Percentiles rank a stretch among this genome's conserved stretches.
These are phyloP conservation scores for Pleurotus giganteus DNA, from an alignment of 768 basidiomycete genomes.

Conservation along the genomic window DNA sequence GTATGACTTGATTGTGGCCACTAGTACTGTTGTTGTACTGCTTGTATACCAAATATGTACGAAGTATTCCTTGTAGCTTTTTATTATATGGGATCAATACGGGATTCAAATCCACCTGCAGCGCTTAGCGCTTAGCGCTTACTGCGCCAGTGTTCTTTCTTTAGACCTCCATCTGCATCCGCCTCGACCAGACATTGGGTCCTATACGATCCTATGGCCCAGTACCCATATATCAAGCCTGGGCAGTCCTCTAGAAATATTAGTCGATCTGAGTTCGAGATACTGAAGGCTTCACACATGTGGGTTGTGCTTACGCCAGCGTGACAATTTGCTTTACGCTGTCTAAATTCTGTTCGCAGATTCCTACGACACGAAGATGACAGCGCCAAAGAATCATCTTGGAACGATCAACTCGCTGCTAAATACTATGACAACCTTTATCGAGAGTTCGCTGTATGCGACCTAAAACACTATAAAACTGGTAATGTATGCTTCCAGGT, in stretches of 20 bases:
- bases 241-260: constrained; percentile 1
- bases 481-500: constrained; percentile 60
- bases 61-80: too few relatives aligned
- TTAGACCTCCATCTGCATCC: too few relatives aligned
- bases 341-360: constrained; percentile 32
- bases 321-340: background rate
- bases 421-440: constrained; percentile 90
- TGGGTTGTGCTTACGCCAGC: constrained; percentile 22
- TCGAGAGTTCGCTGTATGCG: constrained; percentile 89
- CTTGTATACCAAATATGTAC: too few relatives aligned
- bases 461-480: constrained; percentile 94
- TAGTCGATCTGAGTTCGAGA: constrained; percentile 61
- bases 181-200: too few relatives aligned
- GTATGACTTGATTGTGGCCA: too few relatives aligned
- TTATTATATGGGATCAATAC: too few relatives aligned
- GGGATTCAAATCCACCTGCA: too few relatives aligned
- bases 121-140: too few relatives aligned
- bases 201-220: background rate
- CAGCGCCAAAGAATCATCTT: constrained; percentile 40
- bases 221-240: constrained; percentile 1
- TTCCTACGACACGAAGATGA: constrained; percentile 74
- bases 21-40: too few relatives aligned
- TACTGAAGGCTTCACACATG: constrained; percentile 73
- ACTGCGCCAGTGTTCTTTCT: too few relatives aligned
- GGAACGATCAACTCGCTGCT: constrained; percentile 84